Percentiles rank a stretch among this genome's conserved stretches.
Evolutionary conservation across 2,329 filamentous ascomycete species (phyloP).

Genomic region (Lomentospora prolificans): DNA sequence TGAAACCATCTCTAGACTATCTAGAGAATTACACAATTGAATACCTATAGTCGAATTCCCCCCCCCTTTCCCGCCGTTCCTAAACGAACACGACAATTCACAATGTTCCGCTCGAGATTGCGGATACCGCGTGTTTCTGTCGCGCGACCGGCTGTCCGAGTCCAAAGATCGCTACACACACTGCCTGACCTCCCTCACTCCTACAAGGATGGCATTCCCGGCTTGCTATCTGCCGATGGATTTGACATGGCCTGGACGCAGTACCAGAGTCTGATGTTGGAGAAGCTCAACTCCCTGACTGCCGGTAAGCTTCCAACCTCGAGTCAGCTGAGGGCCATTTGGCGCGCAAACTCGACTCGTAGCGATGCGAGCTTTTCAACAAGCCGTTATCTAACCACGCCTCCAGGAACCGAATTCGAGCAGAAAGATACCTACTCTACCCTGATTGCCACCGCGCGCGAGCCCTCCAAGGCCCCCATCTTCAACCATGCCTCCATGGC

Average conservation of each 20-base stretch:
- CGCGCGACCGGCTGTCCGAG: slow-evolving; percentile 22
- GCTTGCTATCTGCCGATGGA: slow-evolving; percentile 58
- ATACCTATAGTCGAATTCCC: neutral
- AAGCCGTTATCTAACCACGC: slow-evolving; percentile 4
- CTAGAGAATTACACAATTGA: neutral
- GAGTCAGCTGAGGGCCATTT: too few species aligned
- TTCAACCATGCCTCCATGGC: slow-evolving; percentile 98
- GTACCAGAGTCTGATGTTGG: slow-evolving; percentile 65
- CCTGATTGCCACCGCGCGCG: slow-evolving; percentile 65
- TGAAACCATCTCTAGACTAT: neutral
- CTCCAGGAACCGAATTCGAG: slow-evolving; percentile 53
- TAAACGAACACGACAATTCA: slow-evolving; percentile 13
- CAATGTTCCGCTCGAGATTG: slow-evolving; percentile 45
- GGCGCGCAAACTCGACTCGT: too few species aligned
- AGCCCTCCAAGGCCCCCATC: slow-evolving; percentile 63
- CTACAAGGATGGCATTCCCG: slow-evolving; percentile 48
- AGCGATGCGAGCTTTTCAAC: neutral
- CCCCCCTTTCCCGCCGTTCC: too few species aligned
- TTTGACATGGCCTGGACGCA: slow-evolving; percentile 73
- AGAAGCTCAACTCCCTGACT: slow-evolving; percentile 66
- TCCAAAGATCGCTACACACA: slow-evolving; percentile 32
- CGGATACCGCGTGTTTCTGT: slow-evolving; percentile 35
- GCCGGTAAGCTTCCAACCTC: slow-evolving; percentile 47
- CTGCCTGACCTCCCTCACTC: slow-evolving; percentile 37
- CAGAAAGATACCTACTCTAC: slow-evolving; percentile 55